Percentiles rank a stretch among this genome's conserved stretches.
Evolutionary conservation across 768 basidiomycete genomes (phyloP).

Genomic region (Rhizopogon vinicolor): DNA sequence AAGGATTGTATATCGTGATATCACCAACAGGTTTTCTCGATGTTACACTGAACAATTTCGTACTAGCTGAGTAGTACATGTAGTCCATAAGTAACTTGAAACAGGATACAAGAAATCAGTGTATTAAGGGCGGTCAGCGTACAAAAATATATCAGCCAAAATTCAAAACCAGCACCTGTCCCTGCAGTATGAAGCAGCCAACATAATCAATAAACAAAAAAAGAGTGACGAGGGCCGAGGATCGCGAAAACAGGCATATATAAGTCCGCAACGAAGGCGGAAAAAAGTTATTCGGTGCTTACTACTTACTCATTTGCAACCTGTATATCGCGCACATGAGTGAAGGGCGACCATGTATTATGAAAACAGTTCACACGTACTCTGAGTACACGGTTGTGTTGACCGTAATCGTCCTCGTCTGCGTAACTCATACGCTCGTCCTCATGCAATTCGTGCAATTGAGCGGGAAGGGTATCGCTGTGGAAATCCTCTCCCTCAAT

Average conservation of each 20-base stretch:
- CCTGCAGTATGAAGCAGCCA: not conserved
- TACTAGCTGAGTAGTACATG: not conserved
- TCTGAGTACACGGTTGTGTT: constrained; percentile 23
- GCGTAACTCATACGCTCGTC: constrained; percentile 27
- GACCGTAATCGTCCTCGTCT: constrained; percentile 24
- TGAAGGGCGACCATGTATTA: not conserved
- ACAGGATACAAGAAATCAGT: not conserved
- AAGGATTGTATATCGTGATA: not conserved
- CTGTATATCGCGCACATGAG: not conserved
- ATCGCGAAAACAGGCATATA: no score
- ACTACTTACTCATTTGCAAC: not conserved
- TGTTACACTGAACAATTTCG: not conserved
- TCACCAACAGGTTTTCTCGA: not conserved
- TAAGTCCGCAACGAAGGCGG: not conserved
- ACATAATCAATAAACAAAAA: not conserved
- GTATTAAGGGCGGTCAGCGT: not conserved
- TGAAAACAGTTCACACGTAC: constrained; percentile 10
- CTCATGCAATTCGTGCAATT: not conserved
- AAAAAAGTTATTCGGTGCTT: not conserved
- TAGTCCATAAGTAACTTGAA: not conserved
- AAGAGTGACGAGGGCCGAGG: not conserved
- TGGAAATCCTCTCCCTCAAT: constrained; percentile 7
- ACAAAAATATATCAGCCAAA: not conserved
- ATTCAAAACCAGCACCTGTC: not conserved
- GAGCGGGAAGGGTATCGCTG: constrained; percentile 4